Conservation (phyloP, 371 early-diverging fungal species). For the Fennellomyces sp. region DNA sequence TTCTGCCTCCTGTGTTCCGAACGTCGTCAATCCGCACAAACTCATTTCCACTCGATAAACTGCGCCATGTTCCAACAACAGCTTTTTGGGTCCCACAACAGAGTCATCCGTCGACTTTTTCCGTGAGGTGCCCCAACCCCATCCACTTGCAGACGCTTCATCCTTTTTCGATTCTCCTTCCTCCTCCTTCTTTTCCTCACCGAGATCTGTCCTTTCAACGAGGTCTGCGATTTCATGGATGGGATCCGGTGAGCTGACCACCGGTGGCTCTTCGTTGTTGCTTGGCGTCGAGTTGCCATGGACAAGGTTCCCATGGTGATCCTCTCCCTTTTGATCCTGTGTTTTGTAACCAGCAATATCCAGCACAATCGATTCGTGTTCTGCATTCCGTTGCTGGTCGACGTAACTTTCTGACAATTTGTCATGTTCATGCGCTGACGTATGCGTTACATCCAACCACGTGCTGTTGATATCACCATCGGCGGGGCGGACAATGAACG, state of each 20-base stretch:
- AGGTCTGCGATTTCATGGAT: too few species aligned
- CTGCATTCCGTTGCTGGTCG: slow-evolving; percentile 20
- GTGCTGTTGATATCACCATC: slow-evolving; percentile 39
- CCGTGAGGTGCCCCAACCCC: not conserved
- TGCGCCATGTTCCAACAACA: slow-evolving; percentile 25
- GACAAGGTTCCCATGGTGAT: not conserved
- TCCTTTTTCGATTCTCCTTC: not conserved
- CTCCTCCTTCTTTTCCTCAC: not conserved
- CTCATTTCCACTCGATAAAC: slow-evolving; percentile 56
- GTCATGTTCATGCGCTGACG: slow-evolving; percentile 27
- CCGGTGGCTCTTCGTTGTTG: not conserved
- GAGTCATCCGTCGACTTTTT: not conserved
- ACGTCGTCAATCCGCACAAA: slow-evolving; percentile 48
- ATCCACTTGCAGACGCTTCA: not conserved
- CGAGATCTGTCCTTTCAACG: not conserved
- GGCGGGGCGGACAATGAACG: slow-evolving; percentile 50
- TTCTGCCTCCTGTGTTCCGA: slow-evolving; percentile 41
- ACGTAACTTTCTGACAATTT: not conserved
- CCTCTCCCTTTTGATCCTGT: slow-evolving; percentile 21
- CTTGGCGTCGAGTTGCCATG: too few species aligned
- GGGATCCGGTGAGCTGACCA: not conserved
- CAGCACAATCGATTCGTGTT: slow-evolving; percentile 49
- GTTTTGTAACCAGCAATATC: slow-evolving; percentile 68
- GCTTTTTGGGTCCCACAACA: slow-evolving; percentile 4
- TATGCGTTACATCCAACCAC: slow-evolving; percentile 50